Percentiles rank a stretch among this genome's conserved stretches.
These are phyloP conservation scores for Xanthoparmelia taractica DNA, from an alignment of 495 filamentous ascomycete species.

Conservation along the genomic window DNA sequence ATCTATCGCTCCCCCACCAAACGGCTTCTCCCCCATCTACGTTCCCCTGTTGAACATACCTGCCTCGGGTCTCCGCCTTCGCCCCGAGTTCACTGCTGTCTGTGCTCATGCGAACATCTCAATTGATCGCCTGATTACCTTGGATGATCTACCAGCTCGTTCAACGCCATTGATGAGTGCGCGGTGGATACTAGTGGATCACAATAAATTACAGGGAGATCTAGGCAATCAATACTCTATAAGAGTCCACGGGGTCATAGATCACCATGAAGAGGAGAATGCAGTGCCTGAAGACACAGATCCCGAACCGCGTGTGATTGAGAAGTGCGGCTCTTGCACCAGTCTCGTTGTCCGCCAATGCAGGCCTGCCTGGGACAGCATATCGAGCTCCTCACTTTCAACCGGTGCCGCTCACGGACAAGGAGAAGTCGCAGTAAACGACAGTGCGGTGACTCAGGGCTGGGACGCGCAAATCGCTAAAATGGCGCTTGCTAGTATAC, in stretches of 20 bases:
- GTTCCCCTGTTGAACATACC: slow-evolving; percentile 76
- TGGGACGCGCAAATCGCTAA: slow-evolving; percentile 59
- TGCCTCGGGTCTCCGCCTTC: slow-evolving; percentile 57
- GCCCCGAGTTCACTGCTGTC: slow-evolving; percentile 64
- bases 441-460: slow-evolving; percentile 27
- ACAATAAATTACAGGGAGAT: slow-evolving; percentile 65
- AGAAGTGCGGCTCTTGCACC: slow-evolving; percentile 67
- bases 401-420: slow-evolving; percentile 32
- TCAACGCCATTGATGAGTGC: slow-evolving; percentile 31
- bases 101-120: slow-evolving; percentile 34
- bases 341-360: slow-evolving; percentile 65
- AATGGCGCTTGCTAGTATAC: slow-evolving; percentile 69
- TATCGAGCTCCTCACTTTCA: slow-evolving; percentile 28
- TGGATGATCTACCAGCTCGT: slow-evolving; percentile 35
- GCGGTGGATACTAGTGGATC: slow-evolving; percentile 73
- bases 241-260: slow-evolving; percentile 67
- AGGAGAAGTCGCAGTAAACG: slow-evolving; percentile 12
- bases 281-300: slow-evolving; percentile 43
- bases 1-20: slow-evolving; percentile 41
- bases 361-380: slow-evolving; percentile 46
- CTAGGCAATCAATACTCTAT: slow-evolving; percentile 36
- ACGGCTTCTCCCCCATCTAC: slow-evolving; percentile 48
- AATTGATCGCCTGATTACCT: slow-evolving; percentile 35
- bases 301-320: slow-evolving; percentile 53
- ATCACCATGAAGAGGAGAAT: slow-evolving; percentile 84